phyloP scores from a whole-genome alignment of 2,329 filamentous ascomycete genomes.

The Aspergillus sp. region DNA sequence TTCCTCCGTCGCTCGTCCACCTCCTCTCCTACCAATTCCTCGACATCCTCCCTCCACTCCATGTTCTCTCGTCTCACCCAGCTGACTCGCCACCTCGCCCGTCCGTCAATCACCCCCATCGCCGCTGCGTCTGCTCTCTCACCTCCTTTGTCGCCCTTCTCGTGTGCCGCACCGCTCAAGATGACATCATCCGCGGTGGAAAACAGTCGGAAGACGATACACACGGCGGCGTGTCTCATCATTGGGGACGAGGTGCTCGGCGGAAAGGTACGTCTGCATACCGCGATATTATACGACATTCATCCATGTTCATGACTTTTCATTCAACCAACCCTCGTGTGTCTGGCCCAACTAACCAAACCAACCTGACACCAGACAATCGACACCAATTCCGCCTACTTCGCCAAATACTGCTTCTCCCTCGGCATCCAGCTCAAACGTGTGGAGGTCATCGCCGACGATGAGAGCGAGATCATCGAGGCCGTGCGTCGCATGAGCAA shows the following conservation, averaged over 20 bases:
- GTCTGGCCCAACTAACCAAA: neutral
- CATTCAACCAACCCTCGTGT: too few species aligned
- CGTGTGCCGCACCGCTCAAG: conserved; percentile 19
- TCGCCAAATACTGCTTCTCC: conserved; percentile 66
- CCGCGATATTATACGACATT: neutral
- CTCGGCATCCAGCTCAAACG: conserved; percentile 71
- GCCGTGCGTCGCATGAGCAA: conserved; percentile 82
- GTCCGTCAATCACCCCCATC: conserved; percentile 56
- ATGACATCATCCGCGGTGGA: conserved; percentile 45
- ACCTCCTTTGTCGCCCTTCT: conserved; percentile 17
- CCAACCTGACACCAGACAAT: conserved; percentile 54
- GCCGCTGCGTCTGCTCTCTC: conserved; percentile 41
- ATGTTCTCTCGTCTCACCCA: conserved; percentile 80
- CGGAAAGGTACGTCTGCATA: conserved; percentile 68
- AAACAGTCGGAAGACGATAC: conserved; percentile 60
- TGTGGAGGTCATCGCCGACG: conserved; percentile 90
- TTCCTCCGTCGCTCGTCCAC: conserved; percentile 7
- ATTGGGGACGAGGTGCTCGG: conserved; percentile 97
- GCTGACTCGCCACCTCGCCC: conserved; percentile 69
- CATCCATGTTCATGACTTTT: too few species aligned
- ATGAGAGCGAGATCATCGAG: conserved; percentile 86
- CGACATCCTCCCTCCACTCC: conserved; percentile 13
- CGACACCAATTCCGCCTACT: conserved; percentile 65
- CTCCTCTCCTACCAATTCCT: conserved; percentile 3
- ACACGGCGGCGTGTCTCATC: conserved; percentile 87